Evolutionary conservation across 306 rosid genomes (phyloP), one percentile per base, ranked within the genome.

Genomic region (Oxytropis ochrocephala): DNA sequence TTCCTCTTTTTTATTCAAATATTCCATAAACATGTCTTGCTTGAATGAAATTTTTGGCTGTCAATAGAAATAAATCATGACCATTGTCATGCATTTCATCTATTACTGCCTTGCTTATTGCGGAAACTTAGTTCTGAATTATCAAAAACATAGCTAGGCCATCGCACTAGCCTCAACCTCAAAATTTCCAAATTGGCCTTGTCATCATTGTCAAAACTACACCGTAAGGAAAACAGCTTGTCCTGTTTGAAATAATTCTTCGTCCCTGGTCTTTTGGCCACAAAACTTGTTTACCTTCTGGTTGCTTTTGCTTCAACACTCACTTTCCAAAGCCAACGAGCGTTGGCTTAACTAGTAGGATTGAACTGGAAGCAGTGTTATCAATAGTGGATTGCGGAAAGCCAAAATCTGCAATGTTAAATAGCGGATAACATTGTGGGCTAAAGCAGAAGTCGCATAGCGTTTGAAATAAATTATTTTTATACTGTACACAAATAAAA

Each of bases 1-100:
- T 63, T 54, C 48, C 5, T 44, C 5, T 44, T 7, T 32, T 61
- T 44, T 52, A 43, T 52, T 83, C 86, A 85, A 84, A 74, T 51
- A 56, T 74, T 74, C 38, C 27, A 19, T 41, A 54, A 70, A 30
- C 44, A 19, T 58, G 48, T 38, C 52, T 54, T 60, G 30, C 69
- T 50, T 61, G 57, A 61, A 61, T 67, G 49, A 24, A 56, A 6
- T 12, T 58, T 63, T 55, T 13, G 11, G 35, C 71, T 11, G 43
- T 41, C 41, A 51, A 5, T 38, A 2, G 39, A 48, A 56, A 32
- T 36, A n/a, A 63, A 16, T 29, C 54, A n/a, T 42, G 62, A 39
- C 12, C 41, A 66, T 29, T 63, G 68, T 46, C 59, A 54, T 42
- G 75, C 73, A 61, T 57, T 57, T 39, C 13, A 41, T 30, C 11